phyloP scores from a whole-genome alignment of 495 filamentous ascomycete genomes.

The Tetracladium setigerum region DNA sequence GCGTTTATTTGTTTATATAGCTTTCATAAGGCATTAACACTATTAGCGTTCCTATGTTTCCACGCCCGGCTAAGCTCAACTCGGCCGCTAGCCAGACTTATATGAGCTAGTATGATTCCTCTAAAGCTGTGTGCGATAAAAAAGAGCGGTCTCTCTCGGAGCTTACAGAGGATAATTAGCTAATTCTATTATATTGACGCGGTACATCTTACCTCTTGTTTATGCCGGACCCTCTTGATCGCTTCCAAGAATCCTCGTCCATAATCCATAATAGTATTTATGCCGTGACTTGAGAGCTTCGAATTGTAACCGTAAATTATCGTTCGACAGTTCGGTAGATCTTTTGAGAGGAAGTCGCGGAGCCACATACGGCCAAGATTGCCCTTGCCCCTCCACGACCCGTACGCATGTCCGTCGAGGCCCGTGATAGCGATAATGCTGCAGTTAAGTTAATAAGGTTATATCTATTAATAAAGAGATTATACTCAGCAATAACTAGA shows the following conservation, averaged over 20 bases:
- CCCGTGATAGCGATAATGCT: slow-evolving; percentile 31
- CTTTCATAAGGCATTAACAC: slow-evolving; percentile 24
- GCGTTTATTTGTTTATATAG: slow-evolving; percentile 18
- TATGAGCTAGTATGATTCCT: slow-evolving; percentile 16
- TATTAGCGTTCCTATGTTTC: slow-evolving; percentile 1
- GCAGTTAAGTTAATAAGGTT: background rate
- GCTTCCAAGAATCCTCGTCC: slow-evolving; percentile 7
- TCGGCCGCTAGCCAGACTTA: slow-evolving; percentile 1
- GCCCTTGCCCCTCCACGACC: slow-evolving; percentile 27
- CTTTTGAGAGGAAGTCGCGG: slow-evolving; percentile 27
- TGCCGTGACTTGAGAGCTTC: slow-evolving; percentile 18
- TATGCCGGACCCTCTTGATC: slow-evolving; percentile 9
- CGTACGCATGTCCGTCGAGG: slow-evolving; percentile 28
- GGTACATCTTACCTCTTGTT: slow-evolving; percentile 7
- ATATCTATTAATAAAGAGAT: too few species aligned
- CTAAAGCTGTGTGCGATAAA: slow-evolving; percentile 23
- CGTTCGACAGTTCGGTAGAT: slow-evolving; percentile 23
- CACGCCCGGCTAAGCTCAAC: too few species aligned
- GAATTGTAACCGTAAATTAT: slow-evolving; percentile 34
- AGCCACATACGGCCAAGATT: slow-evolving; percentile 29
- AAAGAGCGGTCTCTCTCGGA: slow-evolving; percentile 13
- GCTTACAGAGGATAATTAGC: slow-evolving; percentile 1
- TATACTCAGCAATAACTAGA: slow-evolving; percentile 3
- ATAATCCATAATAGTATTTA: slow-evolving; percentile 14
- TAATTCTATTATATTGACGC: background rate